Percentiles rank a stretch among this genome's conserved stretches.
Evolutionary conservation across 768 basidiomycete species (phyloP).

Genomic region (Boletus rubescentipes): DNA sequence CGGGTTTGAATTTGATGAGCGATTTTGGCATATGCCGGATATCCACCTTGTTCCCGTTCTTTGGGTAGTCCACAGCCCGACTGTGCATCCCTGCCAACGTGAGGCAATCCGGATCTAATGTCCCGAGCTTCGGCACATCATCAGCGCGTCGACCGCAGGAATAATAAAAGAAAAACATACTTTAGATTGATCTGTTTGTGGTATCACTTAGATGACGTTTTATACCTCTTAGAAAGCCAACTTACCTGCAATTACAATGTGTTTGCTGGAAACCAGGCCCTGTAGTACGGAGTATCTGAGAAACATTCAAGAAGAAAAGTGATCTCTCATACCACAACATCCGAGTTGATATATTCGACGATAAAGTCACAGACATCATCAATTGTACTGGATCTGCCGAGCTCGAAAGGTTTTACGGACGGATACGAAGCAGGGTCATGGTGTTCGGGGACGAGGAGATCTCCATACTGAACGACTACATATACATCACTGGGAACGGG

Average conservation of each 20-base stretch:
- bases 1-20: slow-evolving; percentile 67
- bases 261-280: slow-evolving; percentile 68
- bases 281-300: slow-evolving; percentile 24
- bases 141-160: neutral
- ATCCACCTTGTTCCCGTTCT: slow-evolving; percentile 65
- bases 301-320: neutral
- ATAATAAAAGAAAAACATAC: slow-evolving; percentile 33
- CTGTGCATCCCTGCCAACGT: slow-evolving; percentile 53
- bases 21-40: slow-evolving; percentile 48
- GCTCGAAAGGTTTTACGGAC: slow-evolving; percentile 32
- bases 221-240: neutral
- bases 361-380: slow-evolving; percentile 76
- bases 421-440: slow-evolving; percentile 51
- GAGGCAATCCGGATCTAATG: slow-evolving; percentile 54
- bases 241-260: slow-evolving; percentile 67
- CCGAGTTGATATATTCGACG: slow-evolving; percentile 79
- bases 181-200: slow-evolving; percentile 59
- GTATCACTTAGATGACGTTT: neutral
- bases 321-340: slow-evolving; percentile 57
- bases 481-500: slow-evolving; percentile 51
- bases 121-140: slow-evolving; percentile 48
- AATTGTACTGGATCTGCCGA: slow-evolving; percentile 50
- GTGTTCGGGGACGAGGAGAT: slow-evolving; percentile 50
- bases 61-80: slow-evolving; percentile 75
- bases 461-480: slow-evolving; percentile 52